phyloP scores from a whole-genome alignment of 2,329 filamentous ascomycete species.

The Didymella keratinophila region DNA sequence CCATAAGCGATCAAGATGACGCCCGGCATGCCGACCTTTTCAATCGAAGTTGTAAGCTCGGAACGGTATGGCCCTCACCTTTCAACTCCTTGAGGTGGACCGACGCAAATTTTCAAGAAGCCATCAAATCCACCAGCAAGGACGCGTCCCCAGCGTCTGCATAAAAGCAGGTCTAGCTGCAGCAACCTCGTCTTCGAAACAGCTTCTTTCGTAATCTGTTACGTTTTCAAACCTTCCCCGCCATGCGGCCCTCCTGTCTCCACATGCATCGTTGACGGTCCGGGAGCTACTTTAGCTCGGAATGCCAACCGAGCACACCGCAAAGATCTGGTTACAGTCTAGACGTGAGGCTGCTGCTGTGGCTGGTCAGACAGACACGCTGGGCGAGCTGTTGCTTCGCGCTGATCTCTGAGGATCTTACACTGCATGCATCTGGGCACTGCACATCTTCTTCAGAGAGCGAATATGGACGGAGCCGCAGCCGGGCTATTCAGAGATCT shows the following conservation, averaged over 20 bases:
- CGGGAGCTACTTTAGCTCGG: conserved; percentile 46
- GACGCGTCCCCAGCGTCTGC: conserved; percentile 31
- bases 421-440: not conserved
- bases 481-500: conserved; percentile 8
- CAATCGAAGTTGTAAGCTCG: not conserved
- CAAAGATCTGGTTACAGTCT: conserved; percentile 21
- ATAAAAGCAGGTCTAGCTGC: conserved; percentile 30
- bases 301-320: conserved; percentile 34
- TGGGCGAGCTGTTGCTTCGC: not conserved
- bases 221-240: conserved; percentile 50
- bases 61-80: conserved; percentile 2
- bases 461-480: not conserved
- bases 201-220: conserved; percentile 43
- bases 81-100: conserved; percentile 21
- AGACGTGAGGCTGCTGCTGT: not conserved
- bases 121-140: conserved; percentile 25
- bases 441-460: not conserved
- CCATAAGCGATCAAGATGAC: not conserved
- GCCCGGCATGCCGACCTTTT: not conserved
- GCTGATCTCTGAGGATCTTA: conserved; percentile 5
- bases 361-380: not conserved
- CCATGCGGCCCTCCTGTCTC: conserved; percentile 37
- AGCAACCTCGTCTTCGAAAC: conserved; percentile 30
- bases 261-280: conserved; percentile 32
- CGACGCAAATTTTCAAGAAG: conserved; percentile 33